Evolutionary conservation across 140 eudicot species (phyloP), one percentile per base, ranked within the genome.

Genomic region (Stevia rebaudiana): DNA sequence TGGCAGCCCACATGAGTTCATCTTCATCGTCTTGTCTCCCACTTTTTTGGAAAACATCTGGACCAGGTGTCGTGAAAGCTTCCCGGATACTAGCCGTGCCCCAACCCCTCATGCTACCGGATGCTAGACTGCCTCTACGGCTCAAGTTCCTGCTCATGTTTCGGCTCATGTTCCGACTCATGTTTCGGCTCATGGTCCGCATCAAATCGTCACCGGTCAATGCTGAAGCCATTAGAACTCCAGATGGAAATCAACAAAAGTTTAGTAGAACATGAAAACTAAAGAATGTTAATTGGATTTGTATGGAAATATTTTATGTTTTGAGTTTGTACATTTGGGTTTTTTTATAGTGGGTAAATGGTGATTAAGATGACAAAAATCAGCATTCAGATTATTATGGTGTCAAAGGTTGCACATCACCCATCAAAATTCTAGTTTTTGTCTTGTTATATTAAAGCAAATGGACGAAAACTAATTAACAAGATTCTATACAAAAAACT

Each of bases 1-100:
- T 80, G 23, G 84, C 84, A 42, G 84, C 84, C 84, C 84, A 80
- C 73, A 75, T 80, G 30, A 80, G 79, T 43, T 80, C 81, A 10
- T 75, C 78, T 47, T 80, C 84, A 1, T 80, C 84, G 13, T 75
- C 81, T 46, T 66, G 73, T 35, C 79, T 62, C 44, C 73, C 79
- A 19, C 67, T 71, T 50, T 70, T 71, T 8, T 75, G 78, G 7
- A 80, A 80, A 9, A 76, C 75, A 28, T 75, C 76, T 4, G 35
- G 47, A n/a, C 78, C 72, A 0, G 81, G 78, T n/a, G 71, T 74
- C 2, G 75, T 75, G 49, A 79, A 79, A 10, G 36, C 81, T 48
- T 79, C 84, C 4, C 84, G 65, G 36, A 79, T 75, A 53, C 84
- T 75, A 11, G 81, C 63, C 16, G 81, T 11, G 12, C 74, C 78